phyloP scores from a whole-genome alignment of 495 filamentous ascomycete genomes.

The Penicillium macrosclerotiorum region DNA sequence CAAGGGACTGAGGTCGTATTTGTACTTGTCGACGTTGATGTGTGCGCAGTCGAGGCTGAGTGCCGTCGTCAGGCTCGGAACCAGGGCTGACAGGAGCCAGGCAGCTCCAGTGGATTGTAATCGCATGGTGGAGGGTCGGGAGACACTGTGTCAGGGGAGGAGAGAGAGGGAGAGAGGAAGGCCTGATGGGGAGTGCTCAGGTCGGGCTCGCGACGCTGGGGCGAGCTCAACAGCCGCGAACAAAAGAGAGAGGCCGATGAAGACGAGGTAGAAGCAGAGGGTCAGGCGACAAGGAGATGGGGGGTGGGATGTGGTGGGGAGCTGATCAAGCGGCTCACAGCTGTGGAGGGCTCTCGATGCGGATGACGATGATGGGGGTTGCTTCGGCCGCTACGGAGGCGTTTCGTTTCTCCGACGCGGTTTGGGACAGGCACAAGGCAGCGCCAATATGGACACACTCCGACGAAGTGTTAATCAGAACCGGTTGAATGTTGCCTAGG shows the following conservation, averaged over 20 bases:
- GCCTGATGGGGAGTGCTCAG: not conserved
- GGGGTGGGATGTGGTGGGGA: not conserved
- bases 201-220: constrained; percentile 6
- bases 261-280: not conserved
- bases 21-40: constrained; percentile 53
- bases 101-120: constrained; percentile 32
- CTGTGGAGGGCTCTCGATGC: not conserved
- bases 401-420: constrained; percentile 28
- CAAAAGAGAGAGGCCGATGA: too few relatives aligned
- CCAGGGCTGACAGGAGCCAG: constrained; percentile 48
- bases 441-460: not conserved
- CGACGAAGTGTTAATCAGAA: too few relatives aligned
- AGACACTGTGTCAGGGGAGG: not conserved
- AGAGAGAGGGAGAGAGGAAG: not conserved
- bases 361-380: constrained; percentile 20
- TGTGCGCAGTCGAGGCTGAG: constrained; percentile 62
- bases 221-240: not conserved
- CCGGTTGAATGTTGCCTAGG: too few relatives aligned
- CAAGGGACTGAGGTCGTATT: constrained; percentile 65
- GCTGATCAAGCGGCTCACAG: constrained; percentile 1
- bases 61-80: constrained; percentile 40
- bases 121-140: constrained; percentile 33
- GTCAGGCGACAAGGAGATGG: not conserved
- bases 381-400: constrained; percentile 18
- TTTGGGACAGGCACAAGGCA: not conserved